phyloP scores from a whole-genome alignment of 345 rosid species.

The Melaleuca alternifolia region DNA sequence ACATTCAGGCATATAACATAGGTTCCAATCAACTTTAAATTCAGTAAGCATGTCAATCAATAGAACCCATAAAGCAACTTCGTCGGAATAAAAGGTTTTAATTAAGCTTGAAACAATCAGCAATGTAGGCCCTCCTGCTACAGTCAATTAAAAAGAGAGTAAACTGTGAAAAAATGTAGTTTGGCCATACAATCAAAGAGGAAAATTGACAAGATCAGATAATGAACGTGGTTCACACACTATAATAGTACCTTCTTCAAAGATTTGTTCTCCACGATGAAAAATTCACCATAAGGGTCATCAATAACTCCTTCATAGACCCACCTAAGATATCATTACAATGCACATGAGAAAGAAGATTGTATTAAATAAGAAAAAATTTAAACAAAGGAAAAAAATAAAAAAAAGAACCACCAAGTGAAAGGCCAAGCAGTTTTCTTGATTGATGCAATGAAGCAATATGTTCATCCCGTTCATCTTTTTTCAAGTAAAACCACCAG shows the following conservation, averaged over 20 bases:
- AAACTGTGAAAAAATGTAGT: neutral
- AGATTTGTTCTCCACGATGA: conserved; percentile 81
- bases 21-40: neutral
- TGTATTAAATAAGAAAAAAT: neutral
- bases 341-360: conserved; percentile 7
- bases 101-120: neutral
- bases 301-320: conserved; percentile 96
- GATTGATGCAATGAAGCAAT: neutral
- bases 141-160: neutral
- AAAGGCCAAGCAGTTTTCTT: neutral
- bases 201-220: neutral
- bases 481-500: neutral
- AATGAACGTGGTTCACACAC: neutral
- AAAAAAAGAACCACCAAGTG: neutral
- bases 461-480: neutral
- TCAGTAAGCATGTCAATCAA: neutral
- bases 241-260: conserved; percentile 61
- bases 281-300: conserved; percentile 97
- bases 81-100: neutral
- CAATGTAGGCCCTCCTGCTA: neutral
- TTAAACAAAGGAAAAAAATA: neutral
- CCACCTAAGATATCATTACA: conserved; percentile 50
- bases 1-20: neutral
- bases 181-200: neutral
- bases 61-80: neutral